Conservation (phyloP, 345 rosid species). For the Pelargonium nanum region DNA sequence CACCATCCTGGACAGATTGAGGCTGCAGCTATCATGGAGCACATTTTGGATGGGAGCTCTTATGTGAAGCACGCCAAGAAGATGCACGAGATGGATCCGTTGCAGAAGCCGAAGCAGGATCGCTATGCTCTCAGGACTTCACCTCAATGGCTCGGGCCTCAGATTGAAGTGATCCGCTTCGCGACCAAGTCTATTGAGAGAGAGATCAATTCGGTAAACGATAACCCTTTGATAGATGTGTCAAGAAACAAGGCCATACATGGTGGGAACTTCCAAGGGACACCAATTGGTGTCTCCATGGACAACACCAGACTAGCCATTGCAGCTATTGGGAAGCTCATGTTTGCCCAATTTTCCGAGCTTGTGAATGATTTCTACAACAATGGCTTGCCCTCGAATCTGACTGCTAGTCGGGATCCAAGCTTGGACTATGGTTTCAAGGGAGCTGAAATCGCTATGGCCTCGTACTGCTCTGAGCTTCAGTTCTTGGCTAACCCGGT, state of each 20-base stretch:
- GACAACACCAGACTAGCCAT: slow-evolving; percentile 40
- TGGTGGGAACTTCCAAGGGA: slow-evolving; percentile 59
- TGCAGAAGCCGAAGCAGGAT: slow-evolving; percentile 48
- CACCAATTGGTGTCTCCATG: slow-evolving; percentile 52
- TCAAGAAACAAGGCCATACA: slow-evolving; percentile 60
- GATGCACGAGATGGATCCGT: slow-evolving; percentile 35
- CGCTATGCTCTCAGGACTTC: slow-evolving; percentile 46
- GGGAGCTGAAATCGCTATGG: slow-evolving; percentile 76
- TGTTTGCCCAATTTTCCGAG: slow-evolving; percentile 61
- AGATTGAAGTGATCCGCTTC: slow-evolving; percentile 37
- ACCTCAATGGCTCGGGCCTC: slow-evolving; percentile 56
- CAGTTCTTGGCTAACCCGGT: slow-evolving; percentile 47
- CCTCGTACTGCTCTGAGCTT: slow-evolving; percentile 47
- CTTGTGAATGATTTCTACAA: slow-evolving; percentile 69
- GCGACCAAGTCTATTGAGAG: slow-evolving; percentile 40
- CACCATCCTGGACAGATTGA: slow-evolving; percentile 55
- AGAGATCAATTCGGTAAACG: slow-evolving; percentile 50
- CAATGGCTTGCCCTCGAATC: slow-evolving; percentile 68
- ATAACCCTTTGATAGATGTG: slow-evolving; percentile 64
- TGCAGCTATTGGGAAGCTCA: slow-evolving; percentile 38
- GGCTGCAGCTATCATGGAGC: slow-evolving; percentile 54
- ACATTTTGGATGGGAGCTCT: slow-evolving; percentile 37
- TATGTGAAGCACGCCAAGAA: slow-evolving; percentile 34
- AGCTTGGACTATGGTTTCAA: slow-evolving; percentile 71
- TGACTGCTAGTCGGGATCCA: slow-evolving; percentile 56